Evolutionary conservation across 2,329 filamentous ascomycete genomes (phyloP).

Genomic region (Diplocarpon rosae): DNA sequence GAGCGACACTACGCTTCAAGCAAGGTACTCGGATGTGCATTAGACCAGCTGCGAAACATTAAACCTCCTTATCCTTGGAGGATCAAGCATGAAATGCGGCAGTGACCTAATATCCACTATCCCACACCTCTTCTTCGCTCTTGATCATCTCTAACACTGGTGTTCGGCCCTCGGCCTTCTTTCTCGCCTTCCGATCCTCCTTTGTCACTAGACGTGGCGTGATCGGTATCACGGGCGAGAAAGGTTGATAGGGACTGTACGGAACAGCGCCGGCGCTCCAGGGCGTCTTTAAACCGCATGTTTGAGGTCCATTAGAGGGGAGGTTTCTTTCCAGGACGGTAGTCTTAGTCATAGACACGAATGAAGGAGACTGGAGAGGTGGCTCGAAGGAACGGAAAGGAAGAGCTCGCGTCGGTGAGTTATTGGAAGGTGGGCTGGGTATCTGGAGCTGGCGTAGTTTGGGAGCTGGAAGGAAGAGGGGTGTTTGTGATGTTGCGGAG

Average conservation of each 20-base stretch:
- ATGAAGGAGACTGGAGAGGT: constrained; percentile 39
- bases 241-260: constrained; percentile 72
- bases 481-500: constrained; percentile 17
- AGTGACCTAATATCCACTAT: constrained; percentile 23
- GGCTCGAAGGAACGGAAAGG: constrained; percentile 53
- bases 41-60: background rate
- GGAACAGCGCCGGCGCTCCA: constrained; percentile 51
- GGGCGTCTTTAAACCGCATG: constrained; percentile 50
- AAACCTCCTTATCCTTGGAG: background rate
- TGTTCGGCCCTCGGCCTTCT: constrained; percentile 48
- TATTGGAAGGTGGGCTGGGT: constrained; percentile 12
- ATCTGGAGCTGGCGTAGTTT: constrained; percentile 4
- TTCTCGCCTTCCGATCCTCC: constrained; percentile 59
- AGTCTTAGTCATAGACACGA: constrained; percentile 42
- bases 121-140: constrained; percentile 54
- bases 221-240: constrained; percentile 62
- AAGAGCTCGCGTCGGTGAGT: constrained; percentile 32
- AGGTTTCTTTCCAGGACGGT: constrained; percentile 48
- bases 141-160: constrained; percentile 51
- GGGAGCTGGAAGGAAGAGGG: constrained; percentile 10
- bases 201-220: constrained; percentile 65
- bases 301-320: constrained; percentile 37
- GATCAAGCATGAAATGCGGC: background rate
- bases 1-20: no score
- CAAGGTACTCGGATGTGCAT: background rate